Base-by-base conservation (phyloP, 2,329 filamentous ascomycete species). In the Sporothrix euskadiensis region DNA sequence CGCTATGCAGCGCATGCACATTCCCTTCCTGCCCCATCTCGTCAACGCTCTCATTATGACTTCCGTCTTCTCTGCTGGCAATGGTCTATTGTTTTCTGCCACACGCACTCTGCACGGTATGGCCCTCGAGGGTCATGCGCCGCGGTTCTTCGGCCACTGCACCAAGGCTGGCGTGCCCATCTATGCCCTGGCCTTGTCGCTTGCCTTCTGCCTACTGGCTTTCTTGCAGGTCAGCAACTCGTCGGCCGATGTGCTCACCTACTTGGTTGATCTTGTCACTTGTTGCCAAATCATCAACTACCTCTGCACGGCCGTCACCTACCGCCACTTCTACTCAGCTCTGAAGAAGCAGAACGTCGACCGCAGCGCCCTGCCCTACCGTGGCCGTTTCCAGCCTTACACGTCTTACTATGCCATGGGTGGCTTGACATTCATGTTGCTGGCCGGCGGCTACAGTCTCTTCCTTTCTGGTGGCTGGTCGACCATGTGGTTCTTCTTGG, bases 41-140 rank as follows among this genome's bases (percentile, higher is more conserved):
- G 86, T 90, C 78, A 91, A 91, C 78, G 88, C 87, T 2, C 83
- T 90, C 75, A 83, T 91, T 59, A 83, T 90, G 63, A 87, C 85
- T 0, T 86, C 87, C 26, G 87, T 88, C 19, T 89, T 90, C 76
- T 88, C 85, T 69, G 88, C 88, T 1, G 88, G 88, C 1, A 90
- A 90, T 79, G 88, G 86, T 41, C 89, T 89, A 77, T 85, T 88
- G 71, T 90, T 88, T 80, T 88, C 86, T 74, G 88, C 87, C 30
- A 89, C 87, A 75, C 85, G 89, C 72, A 87, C 86, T 72, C 81
- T 90, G n/a, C 87, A 88, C 77, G 88, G 88, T 19, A 83, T 91
- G 26, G 86, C 87, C 0, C 81, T 86, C 65, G 87, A 89, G 74
- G 86, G 87, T 41, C 85, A 88, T 75, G 88, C 87, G 0, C 88